Percentiles rank a stretch among this genome's conserved stretches.
Conservation (phyloP, 345 rosid species). For the Moringa oleifera region DNA sequence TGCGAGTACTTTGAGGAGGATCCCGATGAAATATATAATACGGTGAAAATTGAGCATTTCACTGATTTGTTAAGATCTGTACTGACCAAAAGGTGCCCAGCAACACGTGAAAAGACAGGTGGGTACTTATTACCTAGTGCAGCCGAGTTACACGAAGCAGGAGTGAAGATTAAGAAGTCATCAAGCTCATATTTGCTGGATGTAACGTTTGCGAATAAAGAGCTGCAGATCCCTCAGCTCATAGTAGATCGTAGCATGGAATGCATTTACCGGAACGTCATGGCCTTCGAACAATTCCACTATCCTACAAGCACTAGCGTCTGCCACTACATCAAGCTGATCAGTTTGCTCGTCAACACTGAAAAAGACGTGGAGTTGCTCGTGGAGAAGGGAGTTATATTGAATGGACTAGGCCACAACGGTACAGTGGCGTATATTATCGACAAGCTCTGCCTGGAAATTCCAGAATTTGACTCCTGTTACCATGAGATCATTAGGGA, state of each 20-base stretch:
- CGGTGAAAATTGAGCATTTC: too few relatives aligned
- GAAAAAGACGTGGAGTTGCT: constrained; percentile 23
- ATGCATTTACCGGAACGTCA: constrained; percentile 13
- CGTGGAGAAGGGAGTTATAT: constrained; percentile 16
- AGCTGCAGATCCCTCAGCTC: constrained; percentile 21
- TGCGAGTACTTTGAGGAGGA: too few relatives aligned
- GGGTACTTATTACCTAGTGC: constrained; percentile 11
- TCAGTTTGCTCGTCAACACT: constrained; percentile 24
- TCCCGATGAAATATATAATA: too few relatives aligned
- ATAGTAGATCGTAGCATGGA: constrained; percentile 3
- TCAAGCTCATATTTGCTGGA: constrained; percentile 7
- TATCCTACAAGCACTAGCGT: neutral
- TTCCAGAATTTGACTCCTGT: neutral
- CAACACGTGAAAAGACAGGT: neutral
- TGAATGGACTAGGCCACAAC: constrained; percentile 16
- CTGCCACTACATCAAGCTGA: constrained; percentile 14
- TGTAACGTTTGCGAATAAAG: constrained; percentile 1
- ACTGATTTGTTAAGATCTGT: too few relatives aligned
- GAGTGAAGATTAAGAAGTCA: constrained; percentile 6
- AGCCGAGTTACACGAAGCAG: constrained; percentile 18
- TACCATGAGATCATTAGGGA: neutral
- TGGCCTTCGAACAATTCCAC: constrained; percentile 28
- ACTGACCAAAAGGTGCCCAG: too few relatives aligned
- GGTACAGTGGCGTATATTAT: constrained; percentile 21
- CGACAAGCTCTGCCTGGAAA: constrained; percentile 19